Percentiles rank a stretch among this genome's conserved stretches.
These are phyloP conservation scores for Aspergillus aculeatus DNA, from an alignment of 2,329 filamentous ascomycete species.

Conservation along the genomic window DNA sequence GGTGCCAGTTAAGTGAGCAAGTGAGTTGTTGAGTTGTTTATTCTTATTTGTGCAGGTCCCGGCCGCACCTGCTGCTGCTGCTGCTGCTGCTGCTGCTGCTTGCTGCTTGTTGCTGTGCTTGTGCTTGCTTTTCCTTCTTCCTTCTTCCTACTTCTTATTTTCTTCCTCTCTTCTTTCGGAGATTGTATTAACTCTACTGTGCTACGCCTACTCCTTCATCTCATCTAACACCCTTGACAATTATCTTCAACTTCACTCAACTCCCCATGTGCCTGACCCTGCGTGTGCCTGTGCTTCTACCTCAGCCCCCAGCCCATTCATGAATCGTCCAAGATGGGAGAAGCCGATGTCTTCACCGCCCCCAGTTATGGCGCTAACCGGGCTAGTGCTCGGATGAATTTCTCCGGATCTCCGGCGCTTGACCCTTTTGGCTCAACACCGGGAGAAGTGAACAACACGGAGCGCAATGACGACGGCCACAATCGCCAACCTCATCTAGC, in stretches of 20 bases:
- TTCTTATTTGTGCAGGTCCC: background rate
- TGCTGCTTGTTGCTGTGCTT: background rate
- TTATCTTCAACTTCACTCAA: background rate
- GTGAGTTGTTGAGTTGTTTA: background rate
- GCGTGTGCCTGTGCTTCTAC: background rate
- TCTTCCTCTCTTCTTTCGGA: background rate
- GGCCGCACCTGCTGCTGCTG: background rate
- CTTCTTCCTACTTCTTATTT: background rate
- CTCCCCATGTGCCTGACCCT: background rate
- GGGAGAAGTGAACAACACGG: conserved; percentile 1
- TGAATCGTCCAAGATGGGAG: conserved; percentile 9
- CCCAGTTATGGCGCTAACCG: conserved; percentile 10
- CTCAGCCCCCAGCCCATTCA: background rate
- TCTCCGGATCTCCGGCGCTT: conserved; percentile 24
- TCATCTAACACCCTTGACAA: background rate
- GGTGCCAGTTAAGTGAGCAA: conserved; percentile 11
- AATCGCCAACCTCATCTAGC: background rate
- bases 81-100: background rate
- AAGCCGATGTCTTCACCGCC: conserved; percentile 10
- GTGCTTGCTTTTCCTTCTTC: background rate
- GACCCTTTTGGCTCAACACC: conserved; percentile 16
- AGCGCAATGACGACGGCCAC: background rate
- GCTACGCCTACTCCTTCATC: background rate
- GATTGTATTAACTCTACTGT: background rate
- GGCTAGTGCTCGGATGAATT: conserved; percentile 17